These are phyloP conservation scores for Alternaria conjuncta DNA, from an alignment of 2,329 filamentous ascomycete species.

Conservation along the genomic window DNA sequence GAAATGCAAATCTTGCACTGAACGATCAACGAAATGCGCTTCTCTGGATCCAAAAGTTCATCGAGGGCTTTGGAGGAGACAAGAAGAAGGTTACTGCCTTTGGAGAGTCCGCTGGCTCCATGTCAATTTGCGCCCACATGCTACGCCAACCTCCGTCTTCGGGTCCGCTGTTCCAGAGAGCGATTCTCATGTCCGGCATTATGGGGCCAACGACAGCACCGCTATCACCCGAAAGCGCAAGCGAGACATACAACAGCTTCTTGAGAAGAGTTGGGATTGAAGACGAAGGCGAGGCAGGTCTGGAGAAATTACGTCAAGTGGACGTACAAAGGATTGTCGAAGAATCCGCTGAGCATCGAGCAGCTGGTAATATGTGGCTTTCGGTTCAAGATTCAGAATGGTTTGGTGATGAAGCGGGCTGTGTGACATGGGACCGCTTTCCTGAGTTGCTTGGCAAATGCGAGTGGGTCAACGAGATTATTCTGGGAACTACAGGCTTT, in stretches of 20 bases:
- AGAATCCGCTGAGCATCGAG: constrained; percentile 7
- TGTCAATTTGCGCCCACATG: constrained; percentile 34
- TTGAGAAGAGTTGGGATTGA: constrained; percentile 29
- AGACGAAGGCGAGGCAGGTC: constrained; percentile 13
- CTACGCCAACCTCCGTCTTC: constrained; percentile 13
- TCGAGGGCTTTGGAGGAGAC: constrained; percentile 47
- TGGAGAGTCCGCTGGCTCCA: constrained; percentile 56
- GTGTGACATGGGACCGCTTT: constrained; percentile 28
- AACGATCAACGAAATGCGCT: constrained; percentile 45
- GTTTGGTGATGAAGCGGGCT: constrained; percentile 15
- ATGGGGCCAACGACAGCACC: constrained; percentile 22
- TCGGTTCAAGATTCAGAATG: constrained; percentile 19
- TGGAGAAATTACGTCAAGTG: constrained; percentile 13
- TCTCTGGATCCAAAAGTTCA: constrained; percentile 45
- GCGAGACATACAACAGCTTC: constrained; percentile 14
- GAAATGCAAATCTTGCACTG: constrained; percentile 34
- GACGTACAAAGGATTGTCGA: constrained; percentile 20
- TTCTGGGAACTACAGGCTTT: constrained; percentile 55
- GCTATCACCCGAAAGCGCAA: constrained; percentile 7
- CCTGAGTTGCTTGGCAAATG: constrained; percentile 22
- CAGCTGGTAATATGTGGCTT: constrained; percentile 15
- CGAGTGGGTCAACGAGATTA: constrained; percentile 52
- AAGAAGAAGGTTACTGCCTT: constrained; percentile 41
- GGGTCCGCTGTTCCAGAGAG: constrained; percentile 28
- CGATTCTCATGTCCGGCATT: constrained; percentile 29